Conservation (phyloP, 768 basidiomycete species). For the Candolleomyces aberdarensis region DNA sequence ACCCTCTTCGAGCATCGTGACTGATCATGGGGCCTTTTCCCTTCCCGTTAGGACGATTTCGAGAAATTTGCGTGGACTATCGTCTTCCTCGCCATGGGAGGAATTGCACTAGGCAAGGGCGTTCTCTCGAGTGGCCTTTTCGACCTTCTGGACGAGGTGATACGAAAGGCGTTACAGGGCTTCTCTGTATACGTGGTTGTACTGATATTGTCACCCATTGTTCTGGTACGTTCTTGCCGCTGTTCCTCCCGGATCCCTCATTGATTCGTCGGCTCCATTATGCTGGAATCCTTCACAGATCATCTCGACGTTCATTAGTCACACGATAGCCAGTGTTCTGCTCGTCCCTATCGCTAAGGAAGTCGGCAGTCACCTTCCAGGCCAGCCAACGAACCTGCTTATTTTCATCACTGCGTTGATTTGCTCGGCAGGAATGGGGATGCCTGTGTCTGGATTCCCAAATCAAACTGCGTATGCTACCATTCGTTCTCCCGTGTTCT, state of each 20-base stretch:
- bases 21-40: slow-evolving; percentile 10
- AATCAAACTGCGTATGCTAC: slow-evolving; percentile 89
- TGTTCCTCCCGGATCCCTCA: background rate
- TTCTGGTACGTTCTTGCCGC: slow-evolving; percentile 51
- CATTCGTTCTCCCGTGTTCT: slow-evolving; percentile 8
- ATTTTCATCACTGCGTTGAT: slow-evolving; percentile 92
- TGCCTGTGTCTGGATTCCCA: slow-evolving; percentile 99
- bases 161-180: slow-evolving; percentile 59
- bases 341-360: slow-evolving; percentile 95
- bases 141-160: slow-evolving; percentile 64
- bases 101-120: slow-evolving; percentile 93
- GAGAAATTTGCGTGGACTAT: slow-evolving; percentile 94
- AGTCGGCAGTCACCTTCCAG: slow-evolving; percentile 77
- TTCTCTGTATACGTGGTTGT: slow-evolving; percentile 68
- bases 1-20: background rate
- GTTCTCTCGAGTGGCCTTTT: slow-evolving; percentile 88
- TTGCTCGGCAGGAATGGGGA: slow-evolving; percentile 96
- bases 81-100: slow-evolving; percentile 97
- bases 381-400: slow-evolving; percentile 71
- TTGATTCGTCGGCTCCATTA: background rate
- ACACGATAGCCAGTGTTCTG: slow-evolving; percentile 94
- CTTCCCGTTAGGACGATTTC: slow-evolving; percentile 73
- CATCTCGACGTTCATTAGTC: slow-evolving; percentile 94
- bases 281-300: slow-evolving; percentile 48
- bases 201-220: slow-evolving; percentile 62